Base-by-base conservation (phyloP, 306 rosid species). In the Cucurbita pepo region DNA sequence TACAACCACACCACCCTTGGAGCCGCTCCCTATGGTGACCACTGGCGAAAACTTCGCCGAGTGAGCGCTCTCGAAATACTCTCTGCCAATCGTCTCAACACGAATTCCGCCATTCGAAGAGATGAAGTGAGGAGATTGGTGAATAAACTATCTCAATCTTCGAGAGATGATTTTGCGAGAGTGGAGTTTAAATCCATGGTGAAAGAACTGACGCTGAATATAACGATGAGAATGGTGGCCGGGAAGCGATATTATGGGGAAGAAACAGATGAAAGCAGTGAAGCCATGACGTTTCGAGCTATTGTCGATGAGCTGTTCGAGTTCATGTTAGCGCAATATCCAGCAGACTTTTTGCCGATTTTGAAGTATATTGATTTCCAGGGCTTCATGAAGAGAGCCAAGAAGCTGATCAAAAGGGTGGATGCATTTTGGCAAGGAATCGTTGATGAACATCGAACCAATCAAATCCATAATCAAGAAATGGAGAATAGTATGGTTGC, bases 21-120 rank as follows among this genome's bases (percentile, higher is more conserved):
- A 0, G 0, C 69, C 0, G 1, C 93, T 0, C 59, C 88, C 0
- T 82, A 88, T 15, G 93, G 93, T 7, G 88, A 88, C 4, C 88
- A 82, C 53, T 88, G 93, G 93, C 87, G 90, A 4, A 88, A 88
- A 75, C n/a, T 84, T 1, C 93, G 90, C 4, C 90, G 90, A 1
- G 80, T 88, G 0, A 41, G 82, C 63, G 40, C 87, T 0, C 11
- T 82, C 5, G 93, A 88, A 63, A 81, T 88, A 22, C 77, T 86
- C 40, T 82, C 87, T 7, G 19, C 82, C 0, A 19, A 1, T 12
- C 77, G 79, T 1, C 79, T 75, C 16, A 75, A 75, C 61, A 2
- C 30, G n/a, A 82, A 82, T 16, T 1, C 2, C 2, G 72, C 30
- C 16, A 30, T 86, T 16, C 75, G 86, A 36, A 75, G 51, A 3